These are phyloP conservation scores for Heterobasidion annosum DNA, from an alignment of 1,284 basidiomycete species.

Conservation along the genomic window DNA sequence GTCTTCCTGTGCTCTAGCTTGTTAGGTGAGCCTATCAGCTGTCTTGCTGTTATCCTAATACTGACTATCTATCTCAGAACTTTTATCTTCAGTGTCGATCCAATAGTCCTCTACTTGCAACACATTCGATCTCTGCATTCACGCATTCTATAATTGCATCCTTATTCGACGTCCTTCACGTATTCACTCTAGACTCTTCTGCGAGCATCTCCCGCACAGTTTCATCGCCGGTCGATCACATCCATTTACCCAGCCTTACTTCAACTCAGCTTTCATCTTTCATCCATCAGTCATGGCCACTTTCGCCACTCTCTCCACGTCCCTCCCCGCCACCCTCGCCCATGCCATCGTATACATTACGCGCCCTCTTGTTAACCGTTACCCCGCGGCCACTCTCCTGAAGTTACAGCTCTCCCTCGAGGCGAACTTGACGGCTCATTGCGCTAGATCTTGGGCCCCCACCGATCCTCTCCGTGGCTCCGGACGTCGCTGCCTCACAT, in stretches of 20 bases:
- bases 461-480: slow-evolving; percentile 57
- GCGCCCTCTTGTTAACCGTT: slow-evolving; percentile 43
- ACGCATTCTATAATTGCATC: slow-evolving; percentile 3
- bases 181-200: slow-evolving; percentile 16
- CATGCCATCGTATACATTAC: slow-evolving; percentile 68
- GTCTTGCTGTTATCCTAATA: not conserved
- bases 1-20: slow-evolving; percentile 13
- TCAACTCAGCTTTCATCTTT: slow-evolving; percentile 13
- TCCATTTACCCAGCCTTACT: slow-evolving; percentile 12
- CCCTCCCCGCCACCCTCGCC: slow-evolving; percentile 55
- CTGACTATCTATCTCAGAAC: not conserved
- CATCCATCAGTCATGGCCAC: slow-evolving; percentile 29
- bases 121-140: slow-evolving; percentile 17
- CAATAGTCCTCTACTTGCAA: slow-evolving; percentile 11
- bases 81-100: slow-evolving; percentile 14
- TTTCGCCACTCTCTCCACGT: slow-evolving; percentile 32
- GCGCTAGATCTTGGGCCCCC: slow-evolving; percentile 54
- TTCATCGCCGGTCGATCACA: slow-evolving; percentile 61
- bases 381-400: slow-evolving; percentile 48
- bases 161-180: slow-evolving; percentile 13
- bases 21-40: slow-evolving; percentile 20
- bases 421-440: slow-evolving; percentile 59
- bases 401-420: slow-evolving; percentile 63
- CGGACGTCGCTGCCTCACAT: slow-evolving; percentile 62
- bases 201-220: slow-evolving; percentile 13